A percentile compares a stretch with the other conserved stretches of the same genome.
Conservation (phyloP, 495 filamentous ascomycete genomes). For the Aspergillus nidulans region DNA sequence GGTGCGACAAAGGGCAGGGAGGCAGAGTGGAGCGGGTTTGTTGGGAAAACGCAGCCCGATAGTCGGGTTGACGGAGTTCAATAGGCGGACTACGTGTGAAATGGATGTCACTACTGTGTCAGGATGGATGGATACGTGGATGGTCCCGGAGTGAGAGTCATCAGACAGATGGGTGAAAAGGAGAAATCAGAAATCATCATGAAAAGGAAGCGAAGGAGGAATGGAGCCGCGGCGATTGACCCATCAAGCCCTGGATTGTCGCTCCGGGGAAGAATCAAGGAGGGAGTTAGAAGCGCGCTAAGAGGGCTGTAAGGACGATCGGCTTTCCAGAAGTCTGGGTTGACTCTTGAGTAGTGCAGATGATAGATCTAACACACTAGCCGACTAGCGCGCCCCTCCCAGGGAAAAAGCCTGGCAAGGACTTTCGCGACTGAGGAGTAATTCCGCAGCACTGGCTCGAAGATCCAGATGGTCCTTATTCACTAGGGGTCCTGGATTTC, state of each 20-base stretch:
- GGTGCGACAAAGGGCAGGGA: not conserved
- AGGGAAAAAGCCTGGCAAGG: not conserved
- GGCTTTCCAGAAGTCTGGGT: conserved; percentile 37
- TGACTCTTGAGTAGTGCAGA: conserved; percentile 44
- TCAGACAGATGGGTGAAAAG: conserved; percentile 7
- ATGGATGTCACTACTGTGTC: no score
- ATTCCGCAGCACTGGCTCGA: no score
- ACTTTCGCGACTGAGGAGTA: no score
- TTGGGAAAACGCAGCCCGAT: conserved; percentile 1
- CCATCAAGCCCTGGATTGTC: conserved; percentile 23
- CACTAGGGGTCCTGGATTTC: no score
- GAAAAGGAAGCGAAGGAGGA: conserved; percentile 3
- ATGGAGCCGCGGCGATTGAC: conserved; percentile 23
- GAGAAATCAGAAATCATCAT: not conserved
- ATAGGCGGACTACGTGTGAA: conserved; percentile 7
- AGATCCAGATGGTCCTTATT: no score
- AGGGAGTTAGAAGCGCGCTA: conserved; percentile 32
- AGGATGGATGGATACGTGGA: not conserved
- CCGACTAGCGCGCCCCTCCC: conserved; percentile 13
- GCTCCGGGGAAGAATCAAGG: conserved; percentile 39
- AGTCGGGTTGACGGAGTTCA: not conserved
- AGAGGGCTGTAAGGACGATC: conserved; percentile 38
- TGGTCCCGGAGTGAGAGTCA: not conserved
- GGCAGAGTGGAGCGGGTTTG: not conserved
- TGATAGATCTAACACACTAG: conserved; percentile 42